Evolutionary conservation across 371 early-diverging fungal genomes (phyloP).

Genomic region (Mortierella sp.): DNA sequence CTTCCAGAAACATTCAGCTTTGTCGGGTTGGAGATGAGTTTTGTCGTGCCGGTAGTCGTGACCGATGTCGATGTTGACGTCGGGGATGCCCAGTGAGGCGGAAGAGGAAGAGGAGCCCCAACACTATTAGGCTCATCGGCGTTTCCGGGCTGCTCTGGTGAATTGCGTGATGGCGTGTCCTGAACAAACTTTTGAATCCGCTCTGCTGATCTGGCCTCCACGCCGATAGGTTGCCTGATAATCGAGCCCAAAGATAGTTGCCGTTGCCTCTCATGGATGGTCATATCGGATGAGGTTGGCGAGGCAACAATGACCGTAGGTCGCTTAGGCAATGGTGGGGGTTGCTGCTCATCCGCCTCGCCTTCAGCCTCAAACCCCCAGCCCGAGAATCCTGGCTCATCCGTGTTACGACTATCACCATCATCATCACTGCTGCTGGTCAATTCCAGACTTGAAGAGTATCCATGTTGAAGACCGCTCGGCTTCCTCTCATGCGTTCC

Average conservation of each 20-base stretch:
- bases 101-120: not conserved
- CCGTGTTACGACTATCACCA: not conserved
- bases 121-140: not conserved
- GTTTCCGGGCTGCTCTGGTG: not conserved
- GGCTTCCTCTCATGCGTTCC: slow-evolving; percentile 3
- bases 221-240: slow-evolving; percentile 2
- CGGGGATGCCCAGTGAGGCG: not conserved
- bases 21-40: not conserved
- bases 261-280: not conserved
- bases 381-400: slow-evolving; percentile 11
- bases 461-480: slow-evolving; percentile 23
- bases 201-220: not conserved
- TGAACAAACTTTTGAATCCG: slow-evolving; percentile 9
- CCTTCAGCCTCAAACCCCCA: slow-evolving; percentile 20
- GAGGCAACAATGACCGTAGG: not conserved
- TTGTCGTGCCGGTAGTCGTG: not conserved
- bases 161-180: not conserved
- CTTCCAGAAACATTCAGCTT: not conserved
- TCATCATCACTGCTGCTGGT: slow-evolving; percentile 22
- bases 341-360: not conserved
- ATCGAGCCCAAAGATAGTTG: not conserved
- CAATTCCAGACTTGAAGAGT: slow-evolving; percentile 16
- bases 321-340: not conserved
- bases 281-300: not conserved
- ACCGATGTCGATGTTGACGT: not conserved